These are phyloP conservation scores for Draba incana DNA, from an alignment of 345 rosid species.

Conservation along the genomic window DNA sequence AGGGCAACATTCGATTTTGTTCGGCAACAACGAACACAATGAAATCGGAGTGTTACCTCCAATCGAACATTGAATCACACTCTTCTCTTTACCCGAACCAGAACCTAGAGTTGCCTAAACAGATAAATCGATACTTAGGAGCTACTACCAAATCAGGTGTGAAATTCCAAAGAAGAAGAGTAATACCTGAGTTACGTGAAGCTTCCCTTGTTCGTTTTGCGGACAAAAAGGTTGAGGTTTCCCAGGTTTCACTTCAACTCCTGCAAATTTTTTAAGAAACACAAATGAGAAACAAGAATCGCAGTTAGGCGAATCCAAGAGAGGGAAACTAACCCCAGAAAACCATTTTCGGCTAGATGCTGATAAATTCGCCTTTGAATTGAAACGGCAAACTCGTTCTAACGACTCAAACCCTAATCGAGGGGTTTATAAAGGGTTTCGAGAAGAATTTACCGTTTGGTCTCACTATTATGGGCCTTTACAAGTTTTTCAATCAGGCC, in stretches of 20 bases:
- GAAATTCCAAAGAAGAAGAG: neutral
- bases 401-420: slow-evolving; percentile 46
- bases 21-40: slow-evolving; percentile 80
- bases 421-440: slow-evolving; percentile 29
- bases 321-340: slow-evolving; percentile 63
- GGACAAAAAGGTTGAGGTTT: slow-evolving; percentile 68
- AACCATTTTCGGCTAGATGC: slow-evolving; percentile 46
- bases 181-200: slow-evolving; percentile 79
- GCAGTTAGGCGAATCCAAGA: neutral
- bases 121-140: neutral
- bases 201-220: slow-evolving; percentile 60
- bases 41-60: slow-evolving; percentile 63
- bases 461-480: slow-evolving; percentile 18
- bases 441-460: neutral
- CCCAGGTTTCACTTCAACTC: slow-evolving; percentile 89
- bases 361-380: neutral
- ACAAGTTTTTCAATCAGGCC: neutral
- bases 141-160: neutral
- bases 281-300: slow-evolving; percentile 6
- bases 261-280: slow-evolving; percentile 32
- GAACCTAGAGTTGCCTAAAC: slow-evolving; percentile 86
- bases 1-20: slow-evolving; percentile 67
- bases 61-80: slow-evolving; percentile 72
- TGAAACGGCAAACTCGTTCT: slow-evolving; percentile 26
- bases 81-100: slow-evolving; percentile 65